Conservation (phyloP, 768 basidiomycete species). For the Inosperma sp. region DNA sequence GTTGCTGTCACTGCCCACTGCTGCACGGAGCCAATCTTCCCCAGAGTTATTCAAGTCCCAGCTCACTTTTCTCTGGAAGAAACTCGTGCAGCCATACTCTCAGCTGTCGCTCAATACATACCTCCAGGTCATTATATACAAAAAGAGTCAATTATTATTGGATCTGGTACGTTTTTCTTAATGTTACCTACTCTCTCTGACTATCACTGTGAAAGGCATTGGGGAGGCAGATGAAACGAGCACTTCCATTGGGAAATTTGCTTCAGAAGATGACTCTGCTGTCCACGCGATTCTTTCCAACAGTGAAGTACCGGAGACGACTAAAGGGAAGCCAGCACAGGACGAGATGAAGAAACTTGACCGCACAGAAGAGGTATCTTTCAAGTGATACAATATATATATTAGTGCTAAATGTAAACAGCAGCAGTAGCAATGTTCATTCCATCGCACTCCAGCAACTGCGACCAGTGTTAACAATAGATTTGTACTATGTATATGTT, state of each 20-base stretch:
- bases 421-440: too few species aligned
- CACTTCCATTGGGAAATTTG: neutral
- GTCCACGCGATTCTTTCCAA: neutral
- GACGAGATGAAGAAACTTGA: too few species aligned
- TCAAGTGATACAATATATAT: too few species aligned
- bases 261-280: neutral
- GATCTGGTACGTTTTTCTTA: neutral
- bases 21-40: neutral
- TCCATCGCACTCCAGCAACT: too few species aligned
- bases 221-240: too few species aligned
- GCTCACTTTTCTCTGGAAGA: neutral
- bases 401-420: too few species aligned
- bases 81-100: neutral
- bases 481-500: too few species aligned
- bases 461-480: too few species aligned
- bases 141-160: neutral
- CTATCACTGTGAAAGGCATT: too few species aligned
- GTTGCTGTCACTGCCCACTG: neutral
- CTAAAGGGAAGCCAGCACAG: too few species aligned
- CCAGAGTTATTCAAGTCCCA: neutral
- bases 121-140: neutral
- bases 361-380: too few species aligned
- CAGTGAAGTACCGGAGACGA: too few species aligned
- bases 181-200: neutral
- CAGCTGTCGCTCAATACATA: neutral